Evolutionary conservation across 2,329 filamentous ascomycete genomes (phyloP), one percentile per base, ranked within the genome.

Genomic region (Bertia moriformis): DNA sequence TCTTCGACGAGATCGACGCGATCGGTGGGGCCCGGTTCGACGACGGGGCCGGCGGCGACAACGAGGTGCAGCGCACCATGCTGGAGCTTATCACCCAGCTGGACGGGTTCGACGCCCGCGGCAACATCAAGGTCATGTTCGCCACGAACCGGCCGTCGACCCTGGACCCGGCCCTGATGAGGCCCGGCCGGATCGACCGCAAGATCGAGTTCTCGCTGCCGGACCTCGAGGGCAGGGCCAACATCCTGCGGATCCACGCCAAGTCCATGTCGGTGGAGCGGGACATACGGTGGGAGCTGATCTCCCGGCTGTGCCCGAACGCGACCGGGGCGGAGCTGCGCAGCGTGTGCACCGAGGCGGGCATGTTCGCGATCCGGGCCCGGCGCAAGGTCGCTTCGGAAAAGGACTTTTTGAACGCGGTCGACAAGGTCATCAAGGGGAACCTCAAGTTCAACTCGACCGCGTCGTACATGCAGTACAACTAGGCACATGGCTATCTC

Each of bases 91-190:
- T 96, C 55, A 96, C 89, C 22, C 89, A 96, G 61, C 71, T 96
- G 37, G 89, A 96, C 54, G 89, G 89, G 45, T 96, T 96, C 66
- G 89, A 96, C 55, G 84, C 87, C 38, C 74, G 89, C 59, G 89
- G 89, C 58, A 96, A 96, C 62, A 96, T 96, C 71, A 96, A 96
- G 65, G 89, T 96, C 62, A 96, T 96, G 89, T 96, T 96, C 55
- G 89, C 89, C 42, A 96, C 89, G 56, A 96, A 96, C 71, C 73
- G 89, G 59, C 89, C 89, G 3, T 94, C 87, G 3, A 96, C 88
- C 3, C 71, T 96, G 40, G 89, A 96, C 55, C 89, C 89, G n/a
- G 89, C 89, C 2, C 71, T 96, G 46, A 95, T 96, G 87, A 75
- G 89, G 65, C 89, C 89, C 7, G 89, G 89, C 20, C 88, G 89